Evolutionary conservation across 2,329 filamentous ascomycete species (phyloP).

Genomic region (Davidsoniella neocaledoniae): DNA sequence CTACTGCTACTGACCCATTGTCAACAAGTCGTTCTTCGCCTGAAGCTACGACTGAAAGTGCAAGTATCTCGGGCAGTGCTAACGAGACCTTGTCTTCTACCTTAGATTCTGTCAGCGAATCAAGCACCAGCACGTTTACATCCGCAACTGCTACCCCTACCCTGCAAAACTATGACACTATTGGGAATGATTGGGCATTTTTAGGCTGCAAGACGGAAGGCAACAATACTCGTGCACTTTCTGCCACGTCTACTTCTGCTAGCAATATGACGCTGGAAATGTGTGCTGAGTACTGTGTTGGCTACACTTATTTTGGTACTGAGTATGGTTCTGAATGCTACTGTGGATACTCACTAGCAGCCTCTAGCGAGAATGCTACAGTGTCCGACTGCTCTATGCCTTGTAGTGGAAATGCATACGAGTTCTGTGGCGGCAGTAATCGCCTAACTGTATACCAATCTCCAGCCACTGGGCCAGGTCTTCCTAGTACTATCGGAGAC

Average conservation of each 20-base stretch:
- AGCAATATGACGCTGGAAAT: conserved; percentile 20
- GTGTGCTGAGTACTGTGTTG: conserved; percentile 21
- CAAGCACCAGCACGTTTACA: not conserved
- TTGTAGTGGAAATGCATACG: conserved; percentile 19
- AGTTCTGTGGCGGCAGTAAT: conserved; percentile 21
- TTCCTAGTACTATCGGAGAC: conserved; percentile 19
- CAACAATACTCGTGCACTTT: conserved; percentile 21
- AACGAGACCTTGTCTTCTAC: not conserved
- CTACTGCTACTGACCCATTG: too few relatives aligned
- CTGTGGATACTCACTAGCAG: conserved; percentile 20
- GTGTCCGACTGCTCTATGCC: conserved; percentile 21
- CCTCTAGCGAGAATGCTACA: conserved; percentile 17
- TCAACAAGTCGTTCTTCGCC: too few relatives aligned
- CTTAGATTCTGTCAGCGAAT: not conserved
- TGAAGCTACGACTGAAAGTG: too few relatives aligned
- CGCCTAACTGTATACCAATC: conserved; percentile 21
- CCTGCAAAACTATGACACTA: conserved; percentile 19
- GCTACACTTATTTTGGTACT: conserved; percentile 26
- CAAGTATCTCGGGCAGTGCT: not conserved
- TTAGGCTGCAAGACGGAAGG: conserved; percentile 27
- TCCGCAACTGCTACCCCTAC: conserved; percentile 18
- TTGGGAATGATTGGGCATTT: conserved; percentile 21
- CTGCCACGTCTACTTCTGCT: conserved; percentile 15
- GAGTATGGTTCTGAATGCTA: conserved; percentile 25
- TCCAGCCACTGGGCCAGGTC: conserved; percentile 17